Base-by-base conservation (phyloP, 2,329 filamentous ascomycete species). In the Curvularia sp. region DNA sequence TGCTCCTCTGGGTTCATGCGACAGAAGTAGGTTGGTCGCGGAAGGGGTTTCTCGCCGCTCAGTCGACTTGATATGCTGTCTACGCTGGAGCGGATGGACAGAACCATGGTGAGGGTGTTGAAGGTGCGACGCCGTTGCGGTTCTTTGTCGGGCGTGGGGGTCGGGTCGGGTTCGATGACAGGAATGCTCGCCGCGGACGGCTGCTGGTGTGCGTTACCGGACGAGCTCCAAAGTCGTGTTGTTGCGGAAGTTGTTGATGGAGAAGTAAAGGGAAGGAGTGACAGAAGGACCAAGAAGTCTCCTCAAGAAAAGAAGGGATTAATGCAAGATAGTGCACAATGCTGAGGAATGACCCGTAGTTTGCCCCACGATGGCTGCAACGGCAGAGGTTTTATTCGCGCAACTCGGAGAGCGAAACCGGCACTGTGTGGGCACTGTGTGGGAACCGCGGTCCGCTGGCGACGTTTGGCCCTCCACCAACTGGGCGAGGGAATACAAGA, bases 1-100 rank as follows among this genome's bases (percentile, higher is more conserved):
- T 63, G 60, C 48, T 69, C 65, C 58, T 67, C 55, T 22, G 65
- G 66, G 30, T 69, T 67, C 66, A 69, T 69, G 15, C 49, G 52
- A 38, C 53, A 55, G 60, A 62, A 67, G 46, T 69, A 69, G 39
- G 48, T 43, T 20, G 66, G 65, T 39, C 62, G 65, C 22, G 58
- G 64, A 13, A 61, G 51, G 3, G 62, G 62, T 49, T 65, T 66
- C 43, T 66, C 64, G 60, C 60, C 60, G 35, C 60, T 63, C 9
- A 66, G 52, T 10, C 64, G 62, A 24, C 53, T 59, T 30, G 54
- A 53, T 50, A 66, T 43, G 52, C 55, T 53, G 42, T 52, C 51
- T 13, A 62, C 54, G 50, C 61, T 61, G 22, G 55, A 49, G 24
- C 62, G 62, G 9, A 57, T 55, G 7, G 52, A 57, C 47, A 65